A percentile compares a stretch with the other conserved stretches of the same genome.
phyloP scores from a whole-genome alignment of 768 basidiomycete genomes.

The Auriculariales sp. region DNA sequence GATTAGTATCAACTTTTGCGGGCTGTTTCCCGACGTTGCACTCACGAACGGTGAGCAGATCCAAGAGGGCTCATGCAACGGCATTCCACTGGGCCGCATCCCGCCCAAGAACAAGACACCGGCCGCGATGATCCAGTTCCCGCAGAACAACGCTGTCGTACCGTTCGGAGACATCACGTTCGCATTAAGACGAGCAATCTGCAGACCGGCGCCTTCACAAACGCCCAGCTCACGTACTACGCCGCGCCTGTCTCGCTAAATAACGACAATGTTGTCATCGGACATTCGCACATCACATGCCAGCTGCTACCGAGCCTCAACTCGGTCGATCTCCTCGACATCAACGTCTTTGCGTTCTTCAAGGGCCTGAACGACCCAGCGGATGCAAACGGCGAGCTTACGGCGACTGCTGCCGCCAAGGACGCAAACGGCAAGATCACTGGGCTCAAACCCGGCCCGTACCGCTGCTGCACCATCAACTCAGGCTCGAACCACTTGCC shows the following conservation, averaged over 20 bases:
- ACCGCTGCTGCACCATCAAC: slow-evolving; percentile 16
- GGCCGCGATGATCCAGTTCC: slow-evolving; percentile 31
- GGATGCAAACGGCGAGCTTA: neutral
- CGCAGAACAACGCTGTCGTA: slow-evolving; percentile 31
- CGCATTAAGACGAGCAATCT: slow-evolving; percentile 29
- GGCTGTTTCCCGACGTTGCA: slow-evolving; percentile 26
- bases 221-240: slow-evolving; percentile 38
- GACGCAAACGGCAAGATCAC: neutral
- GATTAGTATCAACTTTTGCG: slow-evolving; percentile 33
- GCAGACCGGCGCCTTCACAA: slow-evolving; percentile 42
- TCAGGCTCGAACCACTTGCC: slow-evolving; percentile 35
- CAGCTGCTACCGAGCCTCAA: slow-evolving; percentile 28
- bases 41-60: slow-evolving; percentile 44
- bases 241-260: slow-evolving; percentile 43
- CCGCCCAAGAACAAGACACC: slow-evolving; percentile 32
- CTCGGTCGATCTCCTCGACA: slow-evolving; percentile 33
- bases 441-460: slow-evolving; percentile 8
- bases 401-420: too few relatives aligned
- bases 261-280: slow-evolving; percentile 33
- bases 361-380: slow-evolving; percentile 12
- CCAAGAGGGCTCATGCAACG: slow-evolving; percentile 42
- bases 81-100: slow-evolving; percentile 41
- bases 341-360: slow-evolving; percentile 44
- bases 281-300: slow-evolving; percentile 45
- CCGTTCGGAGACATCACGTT: slow-evolving; percentile 37